These are phyloP conservation scores for Pythium coloratum DNA, from an alignment of 352 stramenopile genomes.

Conservation along the genomic window DNA sequence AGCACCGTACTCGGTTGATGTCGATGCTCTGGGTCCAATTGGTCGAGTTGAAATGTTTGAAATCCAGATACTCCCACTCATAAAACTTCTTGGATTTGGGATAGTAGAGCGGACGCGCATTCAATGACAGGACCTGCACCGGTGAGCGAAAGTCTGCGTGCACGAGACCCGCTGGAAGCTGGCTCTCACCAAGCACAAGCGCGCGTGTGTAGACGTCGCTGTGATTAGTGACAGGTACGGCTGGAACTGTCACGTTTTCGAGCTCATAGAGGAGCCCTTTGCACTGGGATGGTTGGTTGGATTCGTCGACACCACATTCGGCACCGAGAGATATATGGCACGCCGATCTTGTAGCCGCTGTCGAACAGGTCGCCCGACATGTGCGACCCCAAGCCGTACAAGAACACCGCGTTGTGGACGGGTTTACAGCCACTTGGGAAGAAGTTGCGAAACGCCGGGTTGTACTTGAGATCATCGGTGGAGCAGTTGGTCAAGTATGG, in stretches of 20 bases:
- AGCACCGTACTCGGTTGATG: constrained; percentile 8
- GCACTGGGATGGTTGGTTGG: not conserved
- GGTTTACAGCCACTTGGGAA: constrained; percentile 34
- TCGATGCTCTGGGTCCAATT: not conserved
- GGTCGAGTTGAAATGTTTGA: constrained; percentile 6
- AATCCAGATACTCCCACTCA: constrained; percentile 37
- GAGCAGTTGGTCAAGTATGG: constrained; percentile 41
- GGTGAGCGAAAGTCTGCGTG: constrained; percentile 14
- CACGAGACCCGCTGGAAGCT: constrained; percentile 9
- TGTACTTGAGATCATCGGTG: constrained; percentile 35
- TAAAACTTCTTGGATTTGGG: constrained; percentile 8
- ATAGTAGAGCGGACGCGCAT: constrained; percentile 26
- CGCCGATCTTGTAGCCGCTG: constrained; percentile 9
- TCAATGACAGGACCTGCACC: constrained; percentile 28
- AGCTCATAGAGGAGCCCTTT: constrained; percentile 10
- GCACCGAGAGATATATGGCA: constrained; percentile 26
- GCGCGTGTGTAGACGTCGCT: constrained; percentile 13
- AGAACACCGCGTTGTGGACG: constrained; percentile 29
- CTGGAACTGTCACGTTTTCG: not conserved
- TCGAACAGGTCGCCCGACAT: constrained; percentile 31
- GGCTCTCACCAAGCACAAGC: constrained; percentile 9
- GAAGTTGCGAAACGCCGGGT: constrained; percentile 34
- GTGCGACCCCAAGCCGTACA: constrained; percentile 46
- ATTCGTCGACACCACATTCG: not conserved
- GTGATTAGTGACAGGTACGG: too few relatives aligned